Percentiles rank a stretch among this genome's conserved stretches.
phyloP scores from a whole-genome alignment of 2,329 filamentous ascomycete species.

The Fusarium siculi region DNA sequence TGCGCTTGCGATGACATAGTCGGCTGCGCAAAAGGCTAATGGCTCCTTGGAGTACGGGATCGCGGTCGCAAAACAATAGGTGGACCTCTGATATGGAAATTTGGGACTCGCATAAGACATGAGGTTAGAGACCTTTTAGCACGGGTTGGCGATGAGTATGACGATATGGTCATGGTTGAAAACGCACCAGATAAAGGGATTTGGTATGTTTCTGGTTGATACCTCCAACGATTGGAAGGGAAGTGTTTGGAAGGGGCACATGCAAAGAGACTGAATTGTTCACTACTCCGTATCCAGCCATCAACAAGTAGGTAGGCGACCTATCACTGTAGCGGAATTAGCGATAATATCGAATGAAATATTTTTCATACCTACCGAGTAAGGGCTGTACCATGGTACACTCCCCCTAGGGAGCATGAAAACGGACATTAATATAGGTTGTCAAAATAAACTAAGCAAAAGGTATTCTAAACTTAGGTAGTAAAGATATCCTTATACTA shows the following conservation, averaged over 20 bases:
- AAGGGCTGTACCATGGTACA: not conserved
- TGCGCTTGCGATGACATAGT: not conserved
- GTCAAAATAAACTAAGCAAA: no score
- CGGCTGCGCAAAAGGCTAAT: not conserved
- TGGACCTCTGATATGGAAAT: not conserved
- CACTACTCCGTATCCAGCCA: conserved; percentile 1
- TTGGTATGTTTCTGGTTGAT: conserved; percentile 29
- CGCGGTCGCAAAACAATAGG: not conserved
- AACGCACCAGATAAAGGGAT: conserved; percentile 27
- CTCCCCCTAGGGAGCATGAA: not conserved
- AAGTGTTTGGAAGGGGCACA: conserved; percentile 12
- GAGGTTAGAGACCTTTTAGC: conserved; percentile 11
- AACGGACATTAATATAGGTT: no score
- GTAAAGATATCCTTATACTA: no score
- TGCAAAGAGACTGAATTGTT: conserved; percentile 10
- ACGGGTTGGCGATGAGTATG: conserved; percentile 37
- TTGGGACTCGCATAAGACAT: conserved; percentile 22
- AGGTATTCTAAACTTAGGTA: no score
- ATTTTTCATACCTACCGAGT: not conserved
- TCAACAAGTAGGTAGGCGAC: conserved; percentile 14
- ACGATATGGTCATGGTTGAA: conserved; percentile 29
- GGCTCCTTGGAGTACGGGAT: conserved; percentile 5
- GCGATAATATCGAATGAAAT: conserved; percentile 38
- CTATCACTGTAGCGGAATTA: conserved; percentile 42
- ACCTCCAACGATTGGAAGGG: not conserved